A percentile compares a stretch with the other conserved stretches of the same genome.
Evolutionary conservation across 148 eudicot genomes (phyloP).

Genomic region (Nyssa sinensis): DNA sequence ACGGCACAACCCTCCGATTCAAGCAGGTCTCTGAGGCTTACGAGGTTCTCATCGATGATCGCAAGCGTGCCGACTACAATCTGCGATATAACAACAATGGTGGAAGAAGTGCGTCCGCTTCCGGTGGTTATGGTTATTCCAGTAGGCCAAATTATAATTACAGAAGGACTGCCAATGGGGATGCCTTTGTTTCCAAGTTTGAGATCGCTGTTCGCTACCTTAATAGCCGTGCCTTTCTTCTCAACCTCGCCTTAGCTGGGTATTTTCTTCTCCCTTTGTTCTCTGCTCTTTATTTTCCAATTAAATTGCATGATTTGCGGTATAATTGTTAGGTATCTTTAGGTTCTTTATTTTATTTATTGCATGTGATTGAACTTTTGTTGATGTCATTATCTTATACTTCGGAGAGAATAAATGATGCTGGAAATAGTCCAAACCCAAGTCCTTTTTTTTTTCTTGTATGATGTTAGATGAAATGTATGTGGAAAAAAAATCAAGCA

Average conservation of each 20-base stretch:
- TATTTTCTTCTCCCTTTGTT: conserved; percentile 22
- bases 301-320: background rate
- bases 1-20: conserved; percentile 56
- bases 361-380: no score
- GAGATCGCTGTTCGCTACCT: conserved; percentile 49
- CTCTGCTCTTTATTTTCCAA: background rate
- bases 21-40: conserved; percentile 87
- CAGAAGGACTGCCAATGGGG: conserved; percentile 14
- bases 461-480: background rate
- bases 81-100: conserved; percentile 14
- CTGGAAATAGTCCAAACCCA: background rate
- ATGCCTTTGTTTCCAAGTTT: conserved; percentile 34
- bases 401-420: no score
- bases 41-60: conserved; percentile 76
- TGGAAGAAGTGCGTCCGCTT: background rate
- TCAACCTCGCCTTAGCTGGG: conserved; percentile 65
- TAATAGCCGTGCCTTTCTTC: conserved; percentile 58
- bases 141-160: conserved; percentile 2
- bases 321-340: background rate
- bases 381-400: no score
- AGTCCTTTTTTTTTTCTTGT: no score
- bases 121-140: conserved; percentile 10
- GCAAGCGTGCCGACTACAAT: conserved; percentile 73
- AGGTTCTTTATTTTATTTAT: no score
- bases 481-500: no score